These are phyloP conservation scores for Penicillium chermesinum DNA, from an alignment of 495 filamentous ascomycete species.

Conservation along the genomic window DNA sequence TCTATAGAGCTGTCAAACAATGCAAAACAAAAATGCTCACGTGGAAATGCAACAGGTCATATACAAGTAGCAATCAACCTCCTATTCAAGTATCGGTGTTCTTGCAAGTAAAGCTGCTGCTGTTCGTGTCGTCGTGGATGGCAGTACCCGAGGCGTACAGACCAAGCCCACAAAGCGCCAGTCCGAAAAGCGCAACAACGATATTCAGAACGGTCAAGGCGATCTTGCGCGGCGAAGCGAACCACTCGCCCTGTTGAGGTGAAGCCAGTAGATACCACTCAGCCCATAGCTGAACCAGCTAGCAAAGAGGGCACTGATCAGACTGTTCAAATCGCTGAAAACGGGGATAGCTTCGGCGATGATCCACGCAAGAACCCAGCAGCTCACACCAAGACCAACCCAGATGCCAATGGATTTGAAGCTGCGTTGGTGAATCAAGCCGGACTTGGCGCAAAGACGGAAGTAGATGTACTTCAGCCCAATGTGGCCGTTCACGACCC, in stretches of 20 bases:
- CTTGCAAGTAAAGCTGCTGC: constrained; percentile 30
- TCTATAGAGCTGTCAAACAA: constrained; percentile 10
- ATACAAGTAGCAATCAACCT: constrained; percentile 5
- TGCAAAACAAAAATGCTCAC: constrained; percentile 8
- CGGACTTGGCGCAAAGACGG: constrained; percentile 49
- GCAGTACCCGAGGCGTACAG: constrained; percentile 38
- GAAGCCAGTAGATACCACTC: constrained; percentile 41
- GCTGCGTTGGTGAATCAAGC: constrained; percentile 50
- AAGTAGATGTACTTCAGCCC: constrained; percentile 63
- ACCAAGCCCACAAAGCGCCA: constrained; percentile 30
- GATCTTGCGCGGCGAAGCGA: constrained; percentile 30
- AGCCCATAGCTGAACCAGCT: constrained; percentile 42
- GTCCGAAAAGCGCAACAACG: constrained; percentile 22
- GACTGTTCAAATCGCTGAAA: constrained; percentile 56
- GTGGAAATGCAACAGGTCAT: constrained; percentile 10
- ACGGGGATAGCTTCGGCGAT: constrained; percentile 66
- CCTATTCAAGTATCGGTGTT: constrained; percentile 21
- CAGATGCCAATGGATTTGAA: constrained; percentile 46
- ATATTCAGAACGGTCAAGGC: constrained; percentile 25
- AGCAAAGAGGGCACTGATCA: constrained; percentile 41
- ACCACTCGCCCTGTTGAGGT: constrained; percentile 34
- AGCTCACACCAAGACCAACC: constrained; percentile 47
- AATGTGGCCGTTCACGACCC: constrained; percentile 65
- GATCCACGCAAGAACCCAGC: constrained; percentile 62
- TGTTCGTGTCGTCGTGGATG: constrained; percentile 33